Base-by-base conservation (phyloP, 306 rosid genomes). In the Hippophae gyantsensis region DNA sequence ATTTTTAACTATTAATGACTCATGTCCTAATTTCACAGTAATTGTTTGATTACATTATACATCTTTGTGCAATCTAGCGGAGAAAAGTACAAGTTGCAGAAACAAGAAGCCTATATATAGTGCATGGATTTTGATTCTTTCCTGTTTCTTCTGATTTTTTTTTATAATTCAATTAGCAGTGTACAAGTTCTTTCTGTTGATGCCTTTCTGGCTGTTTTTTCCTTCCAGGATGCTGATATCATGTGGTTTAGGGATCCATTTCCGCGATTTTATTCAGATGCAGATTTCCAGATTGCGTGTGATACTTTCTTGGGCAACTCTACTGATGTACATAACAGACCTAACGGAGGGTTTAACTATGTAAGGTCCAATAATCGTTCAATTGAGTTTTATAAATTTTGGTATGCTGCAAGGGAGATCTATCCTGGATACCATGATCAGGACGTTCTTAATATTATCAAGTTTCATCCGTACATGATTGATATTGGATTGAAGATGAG, bases 241-340 rank as follows among this genome's bases (percentile, higher is more conserved):
- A 88, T 92, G 99, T 92, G 99, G 99, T 82, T 92, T 74, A 83
- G 96, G 76, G 73, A 92, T 58, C 99, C 99, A 43, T 88, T 92
- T 79, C 99, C 95, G 10, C 71, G 13, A 59, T 84, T 92, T 74
- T 66, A 81, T 59, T 47, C 13, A 13, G 84, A 80, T 69, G 96
- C 84, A 18, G 99, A 92, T 77, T 82, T 92, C 72, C 99, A 92
- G 77, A 84, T 86, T 56, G 96, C 99, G 8, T 88, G 99, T 43
- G 96, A 92, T 71, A 76, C 85, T 69, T 92, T 81, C 87, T 70
- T 83, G 6, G 99, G 99, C 43, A 70, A 12, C 62, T 71, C 77
- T 43, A 76, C 80, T 48, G 82, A 86, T 80, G 63, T 85, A 74
- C 57, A 74, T 51, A 92, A 92, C 79, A 78, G 56, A 64, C 93